phyloP scores from a whole-genome alignment of 2,329 filamentous ascomycete species.

The Colletotrichum orbiculare region DNA sequence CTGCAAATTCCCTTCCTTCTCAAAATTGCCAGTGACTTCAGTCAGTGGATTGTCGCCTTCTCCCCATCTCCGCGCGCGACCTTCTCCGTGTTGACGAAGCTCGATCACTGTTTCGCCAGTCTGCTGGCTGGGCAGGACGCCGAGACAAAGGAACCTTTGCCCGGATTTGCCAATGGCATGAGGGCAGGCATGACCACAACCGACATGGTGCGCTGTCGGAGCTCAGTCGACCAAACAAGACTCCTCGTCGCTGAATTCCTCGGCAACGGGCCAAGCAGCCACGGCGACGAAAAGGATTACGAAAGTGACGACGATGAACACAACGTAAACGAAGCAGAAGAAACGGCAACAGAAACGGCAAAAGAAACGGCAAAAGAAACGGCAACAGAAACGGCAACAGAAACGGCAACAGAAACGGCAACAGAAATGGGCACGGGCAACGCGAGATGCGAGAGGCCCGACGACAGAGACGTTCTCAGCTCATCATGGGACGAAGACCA shows the following conservation, averaged over 20 bases:
- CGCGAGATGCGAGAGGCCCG: slow-evolving; percentile 10
- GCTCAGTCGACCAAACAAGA: slow-evolving; percentile 81
- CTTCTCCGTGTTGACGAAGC: slow-evolving; percentile 78
- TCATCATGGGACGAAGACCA: slow-evolving; percentile 51
- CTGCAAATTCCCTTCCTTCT: slow-evolving; percentile 88
- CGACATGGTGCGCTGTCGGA: slow-evolving; percentile 89
- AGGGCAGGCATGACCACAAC: slow-evolving; percentile 77
- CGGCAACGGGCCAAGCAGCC: slow-evolving; percentile 49
- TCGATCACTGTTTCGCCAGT: slow-evolving; percentile 86
- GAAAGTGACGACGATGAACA: slow-evolving; percentile 41
- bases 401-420: no score
- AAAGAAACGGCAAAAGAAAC: no score
- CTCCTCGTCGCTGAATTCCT: slow-evolving; percentile 76
- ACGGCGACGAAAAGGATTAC: no score
- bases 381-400: no score
- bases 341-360: slow-evolving; percentile 41
- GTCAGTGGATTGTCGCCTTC: slow-evolving; percentile 79
- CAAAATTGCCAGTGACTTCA: slow-evolving; percentile 78
- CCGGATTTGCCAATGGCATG: slow-evolving; percentile 74
- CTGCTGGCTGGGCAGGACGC: slow-evolving; percentile 76
- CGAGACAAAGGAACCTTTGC: slow-evolving; percentile 71
- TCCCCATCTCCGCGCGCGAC: slow-evolving; percentile 74
- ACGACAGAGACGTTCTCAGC: slow-evolving; percentile 47
- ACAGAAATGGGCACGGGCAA: slow-evolving; percentile 44
- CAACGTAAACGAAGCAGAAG: slow-evolving; percentile 46